phyloP scores from a whole-genome alignment of 257 asterid species.

The Echium plantagineum region DNA sequence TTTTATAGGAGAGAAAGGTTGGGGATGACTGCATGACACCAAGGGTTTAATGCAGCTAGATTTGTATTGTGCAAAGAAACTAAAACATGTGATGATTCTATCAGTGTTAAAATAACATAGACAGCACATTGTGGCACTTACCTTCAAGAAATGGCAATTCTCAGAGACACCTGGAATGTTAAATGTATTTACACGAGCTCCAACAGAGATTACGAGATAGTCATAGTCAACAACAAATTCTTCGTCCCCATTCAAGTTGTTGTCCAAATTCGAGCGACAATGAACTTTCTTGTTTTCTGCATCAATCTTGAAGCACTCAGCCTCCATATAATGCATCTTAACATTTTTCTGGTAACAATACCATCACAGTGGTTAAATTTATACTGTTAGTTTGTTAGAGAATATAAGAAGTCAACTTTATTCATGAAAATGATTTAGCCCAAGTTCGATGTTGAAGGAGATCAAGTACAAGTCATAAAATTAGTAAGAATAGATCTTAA shows the following conservation, averaged over 20 bases:
- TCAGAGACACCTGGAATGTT: slow-evolving; percentile 96
- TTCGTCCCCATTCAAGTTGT: slow-evolving; percentile 44
- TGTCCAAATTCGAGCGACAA: slow-evolving; percentile 48
- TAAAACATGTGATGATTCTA: neutral
- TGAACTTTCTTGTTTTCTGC: slow-evolving; percentile 72
- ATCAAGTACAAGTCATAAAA: too few relatives aligned
- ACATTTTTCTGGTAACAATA: slow-evolving; percentile 49
- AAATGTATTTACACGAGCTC: slow-evolving; percentile 91
- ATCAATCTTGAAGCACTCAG: slow-evolving; percentile 75
- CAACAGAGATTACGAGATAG: slow-evolving; percentile 74
- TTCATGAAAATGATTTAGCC: too few relatives aligned
- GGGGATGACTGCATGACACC: too few relatives aligned
- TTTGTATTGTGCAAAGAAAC: neutral
- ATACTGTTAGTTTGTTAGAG: slow-evolving; percentile 4
- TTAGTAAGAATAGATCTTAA: too few relatives aligned
- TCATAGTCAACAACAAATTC: slow-evolving; percentile 82
- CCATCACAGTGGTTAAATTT: neutral
- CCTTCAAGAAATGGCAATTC: slow-evolving; percentile 86
- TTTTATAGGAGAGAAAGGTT: neutral
- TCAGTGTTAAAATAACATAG: neutral
- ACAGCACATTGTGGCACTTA: slow-evolving; percentile 15
- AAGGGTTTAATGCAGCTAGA: neutral
- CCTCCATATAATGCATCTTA: slow-evolving; percentile 60
- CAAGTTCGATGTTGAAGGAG: too few relatives aligned
- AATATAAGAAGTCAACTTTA: neutral